Base-by-base conservation (phyloP, 1,284 basidiomycete genomes). In the Mycena sp. region DNA sequence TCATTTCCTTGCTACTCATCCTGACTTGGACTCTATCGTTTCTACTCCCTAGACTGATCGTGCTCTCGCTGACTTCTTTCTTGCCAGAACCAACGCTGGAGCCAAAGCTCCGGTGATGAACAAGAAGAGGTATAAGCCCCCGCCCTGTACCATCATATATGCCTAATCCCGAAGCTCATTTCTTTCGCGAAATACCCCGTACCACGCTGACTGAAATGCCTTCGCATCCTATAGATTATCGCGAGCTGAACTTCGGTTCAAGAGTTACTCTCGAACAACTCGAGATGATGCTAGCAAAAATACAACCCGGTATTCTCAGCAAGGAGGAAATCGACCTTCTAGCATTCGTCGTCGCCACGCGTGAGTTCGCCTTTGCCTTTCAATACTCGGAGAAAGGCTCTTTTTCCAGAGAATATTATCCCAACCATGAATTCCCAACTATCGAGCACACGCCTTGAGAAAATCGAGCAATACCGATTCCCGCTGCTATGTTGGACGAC, bases 381-480 rank as follows among this genome's bases (percentile, higher is more conserved):
- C 30, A 79, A 76, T n/a, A n/a, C n/a, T n/a, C n/a, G n/a, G n/a
- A n/a, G n/a, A n/a, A n/a, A n/a, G n/a, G n/a, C n/a, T n/a, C n/a
- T n/a, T n/a, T n/a, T n/a, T n/a, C n/a, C n/a, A n/a, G n/a, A n/a
- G n/a, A n/a, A n/a, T n/a, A n/a, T 60, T 81, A 72, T 50, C 75
- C 77, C 5, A 71, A 74, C 52, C 76, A 77, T 28, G 63, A 72
- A 2, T 77, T 80, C 30, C 76, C 75, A 0, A 66, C 70, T 5
- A 75, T 79, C 10, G 70, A 74, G 51, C 78, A 79, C 30, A 70
- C 64, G 0, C 76, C 76, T 0, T 79, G 77, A 77, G 63, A 70
- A 6, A 53, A 60, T 9, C 50, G 58, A 11, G 74, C 75, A 0
- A 76, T 78, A 16, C 57, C 49, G 0, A 67, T 76, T 19, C 74